A percentile compares a stretch with the other conserved stretches of the same genome.
These are phyloP conservation scores for Psophocarpus tetragonolobus DNA, from an alignment of 306 rosid genomes.

Conservation along the genomic window DNA sequence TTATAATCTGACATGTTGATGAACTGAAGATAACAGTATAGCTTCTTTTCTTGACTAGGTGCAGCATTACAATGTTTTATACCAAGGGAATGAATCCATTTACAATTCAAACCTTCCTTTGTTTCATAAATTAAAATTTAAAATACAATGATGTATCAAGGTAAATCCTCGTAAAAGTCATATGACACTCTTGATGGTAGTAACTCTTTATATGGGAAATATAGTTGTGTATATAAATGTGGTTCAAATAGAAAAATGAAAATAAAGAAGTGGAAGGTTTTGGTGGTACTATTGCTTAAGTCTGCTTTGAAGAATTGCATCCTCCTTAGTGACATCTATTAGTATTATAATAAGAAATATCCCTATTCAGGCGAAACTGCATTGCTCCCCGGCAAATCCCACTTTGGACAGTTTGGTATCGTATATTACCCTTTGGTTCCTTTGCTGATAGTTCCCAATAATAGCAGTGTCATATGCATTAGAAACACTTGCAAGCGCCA, in stretches of 20 bases:
- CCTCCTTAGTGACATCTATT: conserved; percentile 4
- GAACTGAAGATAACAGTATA: not conserved
- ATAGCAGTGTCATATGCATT: conserved; percentile 57
- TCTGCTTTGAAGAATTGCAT: conserved; percentile 31
- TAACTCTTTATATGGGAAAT: conserved; percentile 5
- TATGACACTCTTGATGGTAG: conserved; percentile 11
- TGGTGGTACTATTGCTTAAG: conserved; percentile 33
- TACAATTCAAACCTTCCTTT: conserved; percentile 25
- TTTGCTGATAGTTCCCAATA: conserved; percentile 87
- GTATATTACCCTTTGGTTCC: conserved; percentile 86
- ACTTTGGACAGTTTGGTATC: conserved; percentile 61
- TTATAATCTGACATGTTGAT: not conserved
- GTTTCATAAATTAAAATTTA: conserved; percentile 11
- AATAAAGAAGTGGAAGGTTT: not conserved
- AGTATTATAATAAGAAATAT: not conserved
- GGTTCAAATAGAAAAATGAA: not conserved
- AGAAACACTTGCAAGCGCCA: conserved; percentile 72
- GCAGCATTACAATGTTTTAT: not conserved
- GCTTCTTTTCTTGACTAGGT: not conserved
- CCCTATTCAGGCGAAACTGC: conserved; percentile 55
- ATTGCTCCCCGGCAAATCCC: conserved; percentile 80
- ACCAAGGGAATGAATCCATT: conserved; percentile 1
- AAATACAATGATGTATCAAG: not conserved
- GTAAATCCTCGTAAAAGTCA: not conserved
- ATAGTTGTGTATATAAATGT: conserved; percentile 28